phyloP scores from a whole-genome alignment of 257 asterid species.

The Fraxinus cuspidata region DNA sequence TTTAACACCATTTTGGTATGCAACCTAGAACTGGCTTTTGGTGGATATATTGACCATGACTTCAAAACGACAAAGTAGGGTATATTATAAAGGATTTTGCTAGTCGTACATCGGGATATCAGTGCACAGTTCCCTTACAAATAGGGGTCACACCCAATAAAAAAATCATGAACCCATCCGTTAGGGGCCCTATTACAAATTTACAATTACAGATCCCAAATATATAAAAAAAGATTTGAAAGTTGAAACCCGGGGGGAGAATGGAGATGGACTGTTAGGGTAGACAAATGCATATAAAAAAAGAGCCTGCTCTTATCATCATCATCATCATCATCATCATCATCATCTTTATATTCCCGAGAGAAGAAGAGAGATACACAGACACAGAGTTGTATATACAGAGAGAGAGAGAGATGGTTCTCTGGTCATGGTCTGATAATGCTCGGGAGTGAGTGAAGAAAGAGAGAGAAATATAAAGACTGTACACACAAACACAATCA shows the following conservation, averaged over 20 bases:
- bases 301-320: constrained; percentile 50
- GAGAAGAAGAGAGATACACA: not conserved
- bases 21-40: not conserved
- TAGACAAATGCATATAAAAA: not conserved
- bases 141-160: too few relatives aligned
- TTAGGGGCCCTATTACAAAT: not conserved
- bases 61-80: not conserved
- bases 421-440: constrained; percentile 29
- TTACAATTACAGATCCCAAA: not conserved
- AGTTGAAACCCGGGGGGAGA: not conserved
- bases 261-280: not conserved
- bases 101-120: too few relatives aligned
- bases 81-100: too few relatives aligned
- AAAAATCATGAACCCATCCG: too few relatives aligned
- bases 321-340: constrained; percentile 49
- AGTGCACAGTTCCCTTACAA: too few relatives aligned
- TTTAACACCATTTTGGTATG: not conserved
- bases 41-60: not conserved
- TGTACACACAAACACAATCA: not conserved
- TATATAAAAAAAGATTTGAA: not conserved
- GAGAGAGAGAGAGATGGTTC: constrained; percentile 22
- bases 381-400: too few relatives aligned
- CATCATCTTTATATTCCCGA: constrained; percentile 54
- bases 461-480: not conserved
- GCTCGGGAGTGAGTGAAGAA: constrained; percentile 70